phyloP scores from a whole-genome alignment of 306 rosid species.

The Mimosa bimucronata region DNA sequence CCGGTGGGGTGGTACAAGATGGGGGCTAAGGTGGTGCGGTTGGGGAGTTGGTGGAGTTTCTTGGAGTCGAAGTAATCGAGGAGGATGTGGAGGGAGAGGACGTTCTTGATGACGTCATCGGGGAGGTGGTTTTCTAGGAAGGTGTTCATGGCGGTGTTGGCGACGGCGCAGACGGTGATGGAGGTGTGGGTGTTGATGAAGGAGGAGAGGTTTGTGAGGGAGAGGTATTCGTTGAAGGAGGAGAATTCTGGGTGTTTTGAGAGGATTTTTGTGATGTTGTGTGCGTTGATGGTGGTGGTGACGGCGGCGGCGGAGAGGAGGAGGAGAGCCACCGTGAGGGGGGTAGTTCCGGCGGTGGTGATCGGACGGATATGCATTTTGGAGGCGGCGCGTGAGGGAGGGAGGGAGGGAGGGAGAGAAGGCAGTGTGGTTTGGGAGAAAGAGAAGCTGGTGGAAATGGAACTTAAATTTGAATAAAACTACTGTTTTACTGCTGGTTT shows the following conservation, averaged over 20 bases:
- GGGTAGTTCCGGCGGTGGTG: not conserved
- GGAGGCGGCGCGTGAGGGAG: not conserved
- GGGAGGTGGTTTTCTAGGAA: slow-evolving; percentile 61
- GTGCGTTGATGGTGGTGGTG: slow-evolving; percentile 45
- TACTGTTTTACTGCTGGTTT: slow-evolving; percentile 58
- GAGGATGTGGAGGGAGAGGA: slow-evolving; percentile 86
- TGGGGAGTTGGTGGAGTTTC: slow-evolving; percentile 95
- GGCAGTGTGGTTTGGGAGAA: not conserved
- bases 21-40: slow-evolving; percentile 86
- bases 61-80: slow-evolving; percentile 91
- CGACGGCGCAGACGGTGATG: slow-evolving; percentile 82
- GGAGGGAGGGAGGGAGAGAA: not conserved
- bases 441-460: not conserved
- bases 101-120: slow-evolving; percentile 67
- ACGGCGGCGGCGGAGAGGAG: slow-evolving; percentile 20
- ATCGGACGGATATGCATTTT: slow-evolving; percentile 49
- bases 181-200: slow-evolving; percentile 70
- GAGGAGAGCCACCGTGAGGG: slow-evolving; percentile 40
- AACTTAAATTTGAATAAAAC: slow-evolving; percentile 34
- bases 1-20: slow-evolving; percentile 93
- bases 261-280: slow-evolving; percentile 68
- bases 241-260: slow-evolving; percentile 73
- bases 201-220: slow-evolving; percentile 68
- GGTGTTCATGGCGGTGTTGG: slow-evolving; percentile 76
- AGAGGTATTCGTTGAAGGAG: slow-evolving; percentile 77